These are phyloP conservation scores for Luzula sylvatica DNA, from an alignment of 176 grass and related monocot species.

Conservation along the genomic window DNA sequence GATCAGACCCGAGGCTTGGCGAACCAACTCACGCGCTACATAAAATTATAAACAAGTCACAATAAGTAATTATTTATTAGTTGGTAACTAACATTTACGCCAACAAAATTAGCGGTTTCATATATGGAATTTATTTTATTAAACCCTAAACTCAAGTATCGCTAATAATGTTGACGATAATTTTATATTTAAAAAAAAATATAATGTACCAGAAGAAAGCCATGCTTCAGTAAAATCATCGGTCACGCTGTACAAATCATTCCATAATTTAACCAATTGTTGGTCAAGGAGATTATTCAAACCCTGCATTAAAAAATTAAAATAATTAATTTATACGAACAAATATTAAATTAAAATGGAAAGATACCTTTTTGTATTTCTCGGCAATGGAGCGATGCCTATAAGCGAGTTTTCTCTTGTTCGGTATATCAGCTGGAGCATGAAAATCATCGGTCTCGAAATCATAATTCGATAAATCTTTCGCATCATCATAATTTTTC, in stretches of 20 bases:
- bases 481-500: conserved; percentile 76
- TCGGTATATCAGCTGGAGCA: conserved; percentile 64
- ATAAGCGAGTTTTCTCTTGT: conserved; percentile 90
- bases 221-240: conserved; percentile 72
- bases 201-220: conserved; percentile 72
- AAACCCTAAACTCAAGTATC: too few species aligned
- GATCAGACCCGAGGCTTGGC: conserved; percentile 11
- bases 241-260: conserved; percentile 72
- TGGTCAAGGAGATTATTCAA: conserved; percentile 74
- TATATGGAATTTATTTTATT: too few species aligned
- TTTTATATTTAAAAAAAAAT: too few species aligned
- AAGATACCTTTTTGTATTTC: conserved; percentile 76
- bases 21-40: conserved; percentile 19
- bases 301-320: conserved; percentile 51
- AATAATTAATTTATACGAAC: background rate
- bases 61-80: background rate
- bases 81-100: too few species aligned
- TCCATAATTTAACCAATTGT: conserved; percentile 65
- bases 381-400: conserved; percentile 65
- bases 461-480: conserved; percentile 66
- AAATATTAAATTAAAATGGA: conserved; percentile 10
- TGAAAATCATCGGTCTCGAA: conserved; percentile 68
- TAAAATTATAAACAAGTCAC: background rate
- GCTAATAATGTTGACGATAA: too few species aligned
- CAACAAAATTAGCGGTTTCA: too few species aligned